Evolutionary conservation across 2,329 filamentous ascomycete species (phyloP), one percentile per base, ranked within the genome.

Genomic region (Penicillium corylophilum): DNA sequence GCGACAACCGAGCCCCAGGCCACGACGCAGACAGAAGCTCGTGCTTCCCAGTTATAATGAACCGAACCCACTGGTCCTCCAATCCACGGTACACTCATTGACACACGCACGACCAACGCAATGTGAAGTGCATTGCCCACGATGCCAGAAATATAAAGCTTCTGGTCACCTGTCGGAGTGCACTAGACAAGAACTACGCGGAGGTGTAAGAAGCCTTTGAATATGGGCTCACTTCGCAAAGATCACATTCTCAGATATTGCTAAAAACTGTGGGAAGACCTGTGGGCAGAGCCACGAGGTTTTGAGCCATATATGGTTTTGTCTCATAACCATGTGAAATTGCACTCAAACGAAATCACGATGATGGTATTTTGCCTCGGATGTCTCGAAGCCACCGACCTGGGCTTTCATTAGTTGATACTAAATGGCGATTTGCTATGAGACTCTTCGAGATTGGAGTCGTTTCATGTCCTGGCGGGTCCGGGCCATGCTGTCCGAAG

Each of bases 61-160:
- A 9, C n/a, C 31, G 23, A 64, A 64, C 40, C 62, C 62, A n/a
- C 51, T 59, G 12, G 59, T 64, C 16, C 51, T 46, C 22, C 48
- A 54, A 12, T 52, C 54, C 6, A 51, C 59, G 7, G 50, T 55
- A 6, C 62, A 64, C 22, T 63, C 62, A 1, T 60, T 64, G 40
- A 63, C 60, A 24, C 62, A 64, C 36, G 52, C 52, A 16, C 59
- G 55, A 47, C 59, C 57, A 7, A 54, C 49, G 15, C 57, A 63
- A 48, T 45, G 44, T 18, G 23, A 48, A 1, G 51, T 51, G 9
- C 47, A 60, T 35, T 63, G 62, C 41, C 41, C 53, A 16, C 50
- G 62, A 28, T 63, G 62, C 28, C 46, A 54, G 47, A 46, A 49
- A 18, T 23, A 38, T 2, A 35, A 6, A 4, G 18, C 20, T 13